These are phyloP conservation scores for Debaryomyces fabryi DNA, from an alignment of 1,139 yeast species.

Conservation along the genomic window DNA sequence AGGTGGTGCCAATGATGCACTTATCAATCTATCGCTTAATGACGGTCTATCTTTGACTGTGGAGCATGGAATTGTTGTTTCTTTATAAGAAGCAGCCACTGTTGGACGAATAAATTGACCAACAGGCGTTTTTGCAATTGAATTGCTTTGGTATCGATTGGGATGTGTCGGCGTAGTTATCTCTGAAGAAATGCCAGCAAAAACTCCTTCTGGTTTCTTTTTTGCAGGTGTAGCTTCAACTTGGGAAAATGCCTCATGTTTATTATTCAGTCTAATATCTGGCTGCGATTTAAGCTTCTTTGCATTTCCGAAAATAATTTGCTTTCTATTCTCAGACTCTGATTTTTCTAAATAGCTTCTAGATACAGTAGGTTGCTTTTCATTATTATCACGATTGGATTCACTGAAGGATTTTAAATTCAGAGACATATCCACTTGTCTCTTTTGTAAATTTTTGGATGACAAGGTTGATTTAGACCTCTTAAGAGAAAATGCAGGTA, in stretches of 20 bases:
- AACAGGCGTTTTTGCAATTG: neutral
- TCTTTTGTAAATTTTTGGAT: conserved; percentile 42
- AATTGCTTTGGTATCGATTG: neutral
- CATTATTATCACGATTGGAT: neutral
- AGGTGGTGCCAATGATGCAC: conserved; percentile 6
- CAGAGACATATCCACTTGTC: conserved; percentile 51
- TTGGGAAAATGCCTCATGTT: conserved; percentile 17
- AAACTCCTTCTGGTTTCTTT: conserved; percentile 10
- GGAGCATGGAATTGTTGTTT: conserved; percentile 1
- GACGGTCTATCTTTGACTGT: neutral
- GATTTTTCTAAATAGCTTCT: conserved; percentile 1
- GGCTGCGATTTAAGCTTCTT: conserved; percentile 22
- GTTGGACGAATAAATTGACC: conserved; percentile 1
- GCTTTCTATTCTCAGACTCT: neutral
- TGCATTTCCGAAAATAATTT: conserved; percentile 32
- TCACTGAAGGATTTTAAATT: conserved; percentile 12
- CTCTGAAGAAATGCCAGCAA: neutral
- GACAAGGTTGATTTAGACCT: conserved; percentile 49
- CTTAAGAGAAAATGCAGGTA: conserved; percentile 37
- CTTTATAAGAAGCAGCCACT: conserved; percentile 1
- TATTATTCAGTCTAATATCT: neutral
- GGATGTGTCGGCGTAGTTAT: conserved; percentile 9
- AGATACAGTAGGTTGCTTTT: neutral
- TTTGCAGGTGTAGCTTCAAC: conserved; percentile 31
- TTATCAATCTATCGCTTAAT: conserved; percentile 4